Conservation (phyloP, 441 rosid genomes). For the Cnidoscolus chayamansa region DNA sequence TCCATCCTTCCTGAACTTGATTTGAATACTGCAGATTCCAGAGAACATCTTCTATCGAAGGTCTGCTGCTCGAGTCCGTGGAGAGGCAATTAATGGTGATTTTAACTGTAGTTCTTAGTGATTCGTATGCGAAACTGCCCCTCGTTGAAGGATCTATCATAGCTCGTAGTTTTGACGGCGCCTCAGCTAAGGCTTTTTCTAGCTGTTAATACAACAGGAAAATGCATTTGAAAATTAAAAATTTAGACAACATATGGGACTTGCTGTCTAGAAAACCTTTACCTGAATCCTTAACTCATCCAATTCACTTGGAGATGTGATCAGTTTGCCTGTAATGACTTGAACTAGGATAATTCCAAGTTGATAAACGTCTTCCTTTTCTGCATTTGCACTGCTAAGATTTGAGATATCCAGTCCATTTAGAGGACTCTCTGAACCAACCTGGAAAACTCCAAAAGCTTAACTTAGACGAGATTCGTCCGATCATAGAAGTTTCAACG, state of each 20-base stretch:
- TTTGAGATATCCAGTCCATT: constrained; percentile 26
- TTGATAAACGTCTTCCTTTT: constrained; percentile 86
- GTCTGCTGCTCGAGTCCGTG: constrained; percentile 46
- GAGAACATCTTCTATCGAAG: constrained; percentile 70
- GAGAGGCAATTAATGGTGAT: constrained; percentile 67
- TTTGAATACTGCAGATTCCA: constrained; percentile 79
- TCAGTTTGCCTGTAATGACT: constrained; percentile 59
- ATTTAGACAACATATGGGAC: neutral
- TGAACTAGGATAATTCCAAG: constrained; percentile 75
- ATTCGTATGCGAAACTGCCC: constrained; percentile 74
- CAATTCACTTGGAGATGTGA: constrained; percentile 45
- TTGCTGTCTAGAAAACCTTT: neutral
- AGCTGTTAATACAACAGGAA: constrained; percentile 36
- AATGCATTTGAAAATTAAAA: neutral
- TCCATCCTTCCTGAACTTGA: constrained; percentile 83
- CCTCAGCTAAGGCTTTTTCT: constrained; percentile 56
- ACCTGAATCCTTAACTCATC: constrained; percentile 59
- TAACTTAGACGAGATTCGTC: neutral
- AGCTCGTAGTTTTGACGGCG: constrained; percentile 42
- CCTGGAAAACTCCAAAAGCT: constrained; percentile 33
- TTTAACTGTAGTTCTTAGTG: constrained; percentile 61
- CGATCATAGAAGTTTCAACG: neutral
- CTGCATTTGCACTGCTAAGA: constrained; percentile 38
- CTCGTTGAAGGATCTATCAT: constrained; percentile 52
- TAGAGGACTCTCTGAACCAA: constrained; percentile 49